Percentiles rank a stretch among this genome's conserved stretches.
Conservation (phyloP, 2,329 filamentous ascomycete genomes). For the Cercospora zeina region DNA sequence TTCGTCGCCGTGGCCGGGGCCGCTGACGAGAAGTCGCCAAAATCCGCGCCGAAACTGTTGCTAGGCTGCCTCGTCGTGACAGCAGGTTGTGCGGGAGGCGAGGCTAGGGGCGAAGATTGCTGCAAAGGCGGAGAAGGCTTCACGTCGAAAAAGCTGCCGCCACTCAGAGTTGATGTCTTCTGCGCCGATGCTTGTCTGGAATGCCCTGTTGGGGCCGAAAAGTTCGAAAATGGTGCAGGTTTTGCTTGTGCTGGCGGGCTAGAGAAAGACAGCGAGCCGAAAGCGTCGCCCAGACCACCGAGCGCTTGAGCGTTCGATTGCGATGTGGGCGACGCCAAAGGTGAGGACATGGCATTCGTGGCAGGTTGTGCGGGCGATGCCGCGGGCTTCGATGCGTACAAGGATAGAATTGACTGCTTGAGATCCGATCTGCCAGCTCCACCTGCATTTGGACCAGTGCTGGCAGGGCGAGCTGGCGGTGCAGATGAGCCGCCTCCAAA, state of each 20-base stretch:
- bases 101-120: conserved; percentile 34
- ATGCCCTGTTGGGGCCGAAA: conserved; percentile 57
- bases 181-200: conserved; percentile 46
- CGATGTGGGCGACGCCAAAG: conserved; percentile 38
- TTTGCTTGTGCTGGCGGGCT: conserved; percentile 52
- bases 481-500: conserved; percentile 71
- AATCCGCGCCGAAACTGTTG: conserved; percentile 52
- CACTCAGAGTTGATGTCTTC: conserved; percentile 54
- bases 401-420: conserved; percentile 94
- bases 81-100: conserved; percentile 33
- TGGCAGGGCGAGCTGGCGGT: conserved; percentile 74
- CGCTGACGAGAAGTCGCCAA: conserved; percentile 65
- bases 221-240: conserved; percentile 64
- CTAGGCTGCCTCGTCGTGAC: conserved; percentile 52
- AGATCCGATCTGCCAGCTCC: conserved; percentile 79
- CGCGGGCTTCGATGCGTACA: conserved; percentile 86
- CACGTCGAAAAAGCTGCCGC: conserved; percentile 81
- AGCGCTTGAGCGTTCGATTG: conserved; percentile 33
- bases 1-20: conserved; percentile 44
- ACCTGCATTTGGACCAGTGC: conserved; percentile 62
- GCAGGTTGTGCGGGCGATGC: conserved; percentile 50
- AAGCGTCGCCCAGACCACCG: conserved; percentile 77
- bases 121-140: conserved; percentile 52
- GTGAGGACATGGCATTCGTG: conserved; percentile 61
- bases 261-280: conserved; percentile 66